Evolutionary conservation across 306 rosid genomes (phyloP), one percentile per base, ranked within the genome.

Genomic region (Pyrus pyrifolia): DNA sequence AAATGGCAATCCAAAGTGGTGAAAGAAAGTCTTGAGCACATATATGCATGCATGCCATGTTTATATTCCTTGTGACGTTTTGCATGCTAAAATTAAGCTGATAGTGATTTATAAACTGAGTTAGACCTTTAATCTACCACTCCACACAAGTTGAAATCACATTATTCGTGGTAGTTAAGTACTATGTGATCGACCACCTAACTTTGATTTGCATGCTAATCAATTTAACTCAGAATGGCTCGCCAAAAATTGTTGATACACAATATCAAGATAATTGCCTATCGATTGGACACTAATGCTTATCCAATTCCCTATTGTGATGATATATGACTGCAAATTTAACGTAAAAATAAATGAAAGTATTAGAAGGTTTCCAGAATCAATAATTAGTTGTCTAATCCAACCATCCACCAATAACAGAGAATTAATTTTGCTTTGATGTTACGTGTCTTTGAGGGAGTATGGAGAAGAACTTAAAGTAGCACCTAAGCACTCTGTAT

Each of bases 141-240:
- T 22, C 66, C 58, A 51, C 58, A 51, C 78, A 70, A 23, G 31
- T 57, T 77, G 53, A 79, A 80, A 81, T 79, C 88, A 80, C 82
- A 88, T 88, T 79, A 88, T 86, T 87, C 82, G 80, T 78, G 84
- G 84, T 68, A 67, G 87, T 81, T 81, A 77, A 84, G 21, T 49
- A 49, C 72, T 65, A 78, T 71, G 83, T 84, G 93, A 86, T 85
- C 74, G 90, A 64, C 78, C 52, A 87, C 90, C 90, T 83, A 89
- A 91, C 87, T 67, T 57, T 9, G 78, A 83, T 75, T 76, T 76
- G 73, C 40, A 52, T 80, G 62, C 67, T 74, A 86, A 84, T 77
- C 67, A 49, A 76, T 62, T 67, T n/a, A 57, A 55, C 25, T 10
- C 76, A 75, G 74, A 71, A 22, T 23, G 79, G 75, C 76, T 57